These are phyloP conservation scores for Populus tremula DNA, from an alignment of 345 rosid genomes.

Conservation along the genomic window DNA sequence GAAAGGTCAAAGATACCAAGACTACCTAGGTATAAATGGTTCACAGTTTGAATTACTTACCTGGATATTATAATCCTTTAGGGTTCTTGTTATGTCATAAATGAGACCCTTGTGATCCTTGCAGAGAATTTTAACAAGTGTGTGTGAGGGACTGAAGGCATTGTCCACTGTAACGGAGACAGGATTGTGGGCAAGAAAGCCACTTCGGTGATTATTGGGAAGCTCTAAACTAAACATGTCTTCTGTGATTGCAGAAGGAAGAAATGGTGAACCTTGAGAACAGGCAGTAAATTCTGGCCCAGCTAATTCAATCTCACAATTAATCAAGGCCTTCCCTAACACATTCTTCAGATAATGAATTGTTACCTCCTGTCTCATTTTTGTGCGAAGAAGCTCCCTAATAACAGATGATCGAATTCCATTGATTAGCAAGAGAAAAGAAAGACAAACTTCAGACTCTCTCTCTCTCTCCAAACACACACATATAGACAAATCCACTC, in stretches of 20 bases:
- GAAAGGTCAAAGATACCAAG: background rate
- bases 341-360: constrained; percentile 33
- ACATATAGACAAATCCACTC: background rate
- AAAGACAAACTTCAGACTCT: background rate
- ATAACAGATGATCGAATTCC: background rate
- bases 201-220: constrained; percentile 27
- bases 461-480: background rate
- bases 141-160: constrained; percentile 56
- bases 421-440: background rate
- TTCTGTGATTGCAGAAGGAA: constrained; percentile 51
- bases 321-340: constrained; percentile 48
- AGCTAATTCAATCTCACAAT: constrained; percentile 60
- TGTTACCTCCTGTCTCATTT: constrained; percentile 47
- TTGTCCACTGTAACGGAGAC: constrained; percentile 51
- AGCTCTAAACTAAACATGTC: constrained; percentile 50
- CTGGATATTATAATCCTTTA: constrained; percentile 67
- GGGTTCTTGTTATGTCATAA: constrained; percentile 61
- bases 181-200: constrained; percentile 38
- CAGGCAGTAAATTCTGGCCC: constrained; percentile 53
- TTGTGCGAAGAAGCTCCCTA: constrained; percentile 56
- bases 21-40: background rate
- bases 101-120: constrained; percentile 72
- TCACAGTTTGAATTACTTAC: constrained; percentile 20
- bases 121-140: constrained; percentile 54
- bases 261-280: constrained; percentile 56